These are phyloP conservation scores for Herpotrichia juniperi DNA, from an alignment of 2,329 filamentous ascomycete genomes.

Conservation along the genomic window DNA sequence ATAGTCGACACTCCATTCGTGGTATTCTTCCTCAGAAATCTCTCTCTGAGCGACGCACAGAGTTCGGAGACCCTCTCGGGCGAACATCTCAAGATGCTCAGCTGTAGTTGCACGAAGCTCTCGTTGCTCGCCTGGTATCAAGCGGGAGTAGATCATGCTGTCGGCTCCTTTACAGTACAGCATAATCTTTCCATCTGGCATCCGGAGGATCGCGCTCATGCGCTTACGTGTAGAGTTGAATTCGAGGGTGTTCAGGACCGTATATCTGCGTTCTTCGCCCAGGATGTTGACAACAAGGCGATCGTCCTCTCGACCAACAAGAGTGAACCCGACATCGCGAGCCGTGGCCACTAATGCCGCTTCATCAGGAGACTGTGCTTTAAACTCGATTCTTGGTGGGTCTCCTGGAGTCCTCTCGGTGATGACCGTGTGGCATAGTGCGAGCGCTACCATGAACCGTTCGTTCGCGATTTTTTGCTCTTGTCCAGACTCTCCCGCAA, in stretches of 20 bases:
- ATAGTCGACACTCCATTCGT: slow-evolving; percentile 82
- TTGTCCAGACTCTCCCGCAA: slow-evolving; percentile 75
- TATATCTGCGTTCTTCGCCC: slow-evolving; percentile 84
- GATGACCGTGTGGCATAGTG: slow-evolving; percentile 96
- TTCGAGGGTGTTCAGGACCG: slow-evolving; percentile 91
- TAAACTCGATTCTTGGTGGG: slow-evolving; percentile 89
- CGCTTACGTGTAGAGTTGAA: slow-evolving; percentile 97
- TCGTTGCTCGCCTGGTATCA: slow-evolving; percentile 83
- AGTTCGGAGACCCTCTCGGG: slow-evolving; percentile 90
- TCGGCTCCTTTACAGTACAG: slow-evolving; percentile 98
- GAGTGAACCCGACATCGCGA: slow-evolving; percentile 92
- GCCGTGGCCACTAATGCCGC: slow-evolving; percentile 93
- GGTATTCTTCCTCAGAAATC: slow-evolving; percentile 82
- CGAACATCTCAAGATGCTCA: slow-evolving; percentile 96
- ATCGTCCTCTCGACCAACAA: slow-evolving; percentile 79
- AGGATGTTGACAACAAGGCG: slow-evolving; percentile 86
- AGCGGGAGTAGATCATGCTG: slow-evolving; percentile 92
- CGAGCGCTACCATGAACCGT: slow-evolving; percentile 91
- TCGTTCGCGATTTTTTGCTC: slow-evolving; percentile 81
- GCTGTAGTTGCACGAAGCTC: slow-evolving; percentile 84
- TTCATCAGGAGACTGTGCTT: slow-evolving; percentile 96
- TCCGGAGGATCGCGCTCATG: slow-evolving; percentile 95
- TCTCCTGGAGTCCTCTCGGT: slow-evolving; percentile 90
- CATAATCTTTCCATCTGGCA: slow-evolving; percentile 88
- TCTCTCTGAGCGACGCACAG: slow-evolving; percentile 89